Evolutionary conservation across 306 rosid genomes (phyloP), one percentile per base, ranked within the genome.

Genomic region (Potentilla sterilis): DNA sequence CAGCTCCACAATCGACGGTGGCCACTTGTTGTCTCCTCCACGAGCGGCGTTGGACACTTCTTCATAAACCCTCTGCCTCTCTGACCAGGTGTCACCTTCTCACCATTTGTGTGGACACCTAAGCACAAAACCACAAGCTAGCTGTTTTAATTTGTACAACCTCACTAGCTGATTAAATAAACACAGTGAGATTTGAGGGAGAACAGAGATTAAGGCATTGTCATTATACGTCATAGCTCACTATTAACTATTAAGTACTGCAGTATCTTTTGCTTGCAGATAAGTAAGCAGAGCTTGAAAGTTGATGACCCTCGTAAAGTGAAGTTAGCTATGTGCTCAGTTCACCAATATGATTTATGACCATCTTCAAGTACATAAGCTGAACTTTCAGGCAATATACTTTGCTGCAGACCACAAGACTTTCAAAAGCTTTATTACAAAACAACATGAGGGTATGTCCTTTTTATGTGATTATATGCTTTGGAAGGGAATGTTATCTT

Each of bases 141-240:
- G 42, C 43, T 47, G 16, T 8, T 40, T 21, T 21, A 59, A 28
- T 57, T 58, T 71, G 6, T 38, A 9, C 24, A 24, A 1, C 19
- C 46, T 16, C 42, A 12, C 22, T 15, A 7, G 40, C 37, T 54
- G 7, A 54, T n/a, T 5, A 7, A 32, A 34, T 14, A 13, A 32
- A 62, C 40, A 13, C 6, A 7, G 44, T 37, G 69, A 14, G 24
- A 14, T 37, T 37, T 37, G 5, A 35, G 44, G 21, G 16, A 64
- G 46, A 34, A 10, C 35, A 32, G n/a, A 59, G 16, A 74, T 43
- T 69, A 74, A 73, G 57, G 77, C 41, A 43, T 28, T 43, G 75
- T n/a, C 13, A 21, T 55, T 9, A 9, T 3, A 55, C 62, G 28
- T 28, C 28, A 28, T 28, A 28, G 28, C 28, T 28, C 28, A 0